Evolutionary conservation across 2,329 filamentous ascomycete species (phyloP), one percentile per base, ranked within the genome.

Genomic region (Uncinocarpus reesii): DNA sequence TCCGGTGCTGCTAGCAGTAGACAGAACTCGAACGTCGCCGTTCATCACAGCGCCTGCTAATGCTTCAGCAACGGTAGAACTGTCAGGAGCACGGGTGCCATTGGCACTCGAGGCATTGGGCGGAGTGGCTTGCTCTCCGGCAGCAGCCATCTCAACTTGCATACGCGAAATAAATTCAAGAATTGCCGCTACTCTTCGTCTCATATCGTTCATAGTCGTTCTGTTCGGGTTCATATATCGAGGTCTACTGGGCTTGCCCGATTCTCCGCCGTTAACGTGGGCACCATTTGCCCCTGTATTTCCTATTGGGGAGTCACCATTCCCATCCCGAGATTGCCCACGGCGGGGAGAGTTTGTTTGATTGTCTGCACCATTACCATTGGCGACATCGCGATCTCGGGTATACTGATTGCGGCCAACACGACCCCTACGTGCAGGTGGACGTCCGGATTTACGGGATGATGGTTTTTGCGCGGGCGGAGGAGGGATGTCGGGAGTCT

Each of bases 91-190:
- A 7, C 29, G 29, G 11, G 29, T 20, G 29, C 46, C 46, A 31
- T 43, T 58, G 56, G 58, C 63, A 57, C 58, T 57, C 43, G 50
- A 55, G 34, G 43, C 56, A 66, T 50, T 68, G 56, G 50, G 70
- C 60, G 50, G 68, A 57, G 55, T 69, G 55, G 55, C 69, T 61
- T 55, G 73, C 65, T 58, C 71, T 67, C 72, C 52, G 69, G 66
- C 64, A 24, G 78, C 80, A 1, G 86, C 87, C 66, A 94, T 77
- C 60, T 95, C 89, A 5, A 94, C 75, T 64, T 95, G 88, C 49
- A 87, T 90, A 55, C 86, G 80, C 3, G 84, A 83, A 54, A 95
- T 95, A 60, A 90, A 95, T 57, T 92, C 87, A 51, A 94, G 75
- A 61, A 95, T 93, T 16, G 79, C 84, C 3, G 84, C 79, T 4